phyloP scores from a whole-genome alignment of 495 filamentous ascomycete species.

The Daldinia grandis region DNA sequence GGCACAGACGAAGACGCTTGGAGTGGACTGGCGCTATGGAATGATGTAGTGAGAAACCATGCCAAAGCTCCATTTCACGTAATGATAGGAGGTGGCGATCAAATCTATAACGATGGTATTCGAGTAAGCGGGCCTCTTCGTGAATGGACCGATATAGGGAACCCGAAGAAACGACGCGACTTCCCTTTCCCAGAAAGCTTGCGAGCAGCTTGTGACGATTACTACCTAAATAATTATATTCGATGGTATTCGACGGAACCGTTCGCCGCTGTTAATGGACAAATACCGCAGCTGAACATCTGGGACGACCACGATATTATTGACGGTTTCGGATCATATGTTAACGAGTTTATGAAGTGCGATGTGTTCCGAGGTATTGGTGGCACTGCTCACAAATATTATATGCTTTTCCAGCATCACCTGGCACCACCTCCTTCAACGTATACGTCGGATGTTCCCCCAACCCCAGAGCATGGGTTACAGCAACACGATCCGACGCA shows the following conservation, averaged over 20 bases:
- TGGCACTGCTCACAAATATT: constrained; percentile 86
- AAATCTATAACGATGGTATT: constrained; percentile 94
- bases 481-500: constrained; percentile 69
- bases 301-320: constrained; percentile 97
- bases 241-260: constrained; percentile 86
- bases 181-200: constrained; percentile 78
- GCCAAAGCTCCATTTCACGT: constrained; percentile 85
- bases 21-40: constrained; percentile 86
- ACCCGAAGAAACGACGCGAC: constrained; percentile 81
- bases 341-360: constrained; percentile 92
- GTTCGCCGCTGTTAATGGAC: constrained; percentile 82
- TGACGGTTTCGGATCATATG: constrained; percentile 93
- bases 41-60: constrained; percentile 79
- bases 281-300: constrained; percentile 91
- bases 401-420: constrained; percentile 95
- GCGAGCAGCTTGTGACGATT: constrained; percentile 82
- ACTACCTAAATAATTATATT: constrained; percentile 89
- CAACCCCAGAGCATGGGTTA: constrained; percentile 49
- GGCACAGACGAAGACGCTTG: constrained; percentile 88
- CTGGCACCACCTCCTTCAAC: constrained; percentile 81
- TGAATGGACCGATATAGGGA: constrained; percentile 80
- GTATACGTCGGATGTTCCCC: constrained; percentile 68
- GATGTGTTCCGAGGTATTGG: constrained; percentile 92
- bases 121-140: constrained; percentile 81
- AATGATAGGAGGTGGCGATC: constrained; percentile 95